phyloP scores from a whole-genome alignment of 495 filamentous ascomycete genomes.

The Chlorociboria aeruginascens region DNA sequence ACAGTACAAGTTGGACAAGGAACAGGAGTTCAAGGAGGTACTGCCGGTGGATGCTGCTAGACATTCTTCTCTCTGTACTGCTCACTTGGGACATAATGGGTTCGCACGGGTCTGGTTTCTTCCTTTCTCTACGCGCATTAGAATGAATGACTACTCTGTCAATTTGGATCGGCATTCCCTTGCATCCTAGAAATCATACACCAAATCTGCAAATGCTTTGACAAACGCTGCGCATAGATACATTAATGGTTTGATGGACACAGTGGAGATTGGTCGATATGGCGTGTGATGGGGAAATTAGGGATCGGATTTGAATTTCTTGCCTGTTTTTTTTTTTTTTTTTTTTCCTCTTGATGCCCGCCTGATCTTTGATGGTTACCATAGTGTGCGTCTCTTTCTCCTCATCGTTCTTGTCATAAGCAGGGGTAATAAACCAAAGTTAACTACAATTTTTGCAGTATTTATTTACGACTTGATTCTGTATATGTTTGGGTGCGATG shows the following conservation, averaged over 20 bases:
- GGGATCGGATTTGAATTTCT: constrained; percentile 13
- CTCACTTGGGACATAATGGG: constrained; percentile 1
- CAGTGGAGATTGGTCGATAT: constrained; percentile 9
- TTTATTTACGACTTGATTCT: too few relatives aligned
- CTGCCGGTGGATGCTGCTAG: constrained; percentile 91
- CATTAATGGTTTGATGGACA: constrained; percentile 15
- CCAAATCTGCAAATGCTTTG: background rate
- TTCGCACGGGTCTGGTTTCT: constrained; percentile 12
- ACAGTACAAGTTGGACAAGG: constrained; percentile 91
- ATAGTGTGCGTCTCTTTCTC: constrained; percentile 13
- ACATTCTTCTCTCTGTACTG: constrained; percentile 8
- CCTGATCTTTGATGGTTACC: constrained; percentile 11
- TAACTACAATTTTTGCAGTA: too few relatives aligned
- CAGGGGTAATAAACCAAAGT: constrained; percentile 8
- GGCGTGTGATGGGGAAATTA: constrained; percentile 13
- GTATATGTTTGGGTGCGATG: too few relatives aligned
- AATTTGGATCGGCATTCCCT: constrained; percentile 14
- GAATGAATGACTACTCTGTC: constrained; percentile 9
- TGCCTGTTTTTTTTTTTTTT: constrained; percentile 9
- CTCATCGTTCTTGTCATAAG: constrained; percentile 13
- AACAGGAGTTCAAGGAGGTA: constrained; percentile 85
- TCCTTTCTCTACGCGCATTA: constrained; percentile 17
- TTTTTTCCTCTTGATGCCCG: constrained; percentile 2
- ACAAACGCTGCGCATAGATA: constrained; percentile 13
- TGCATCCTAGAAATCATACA: constrained; percentile 14